Evolutionary conservation across 169 alveolate genomes (phyloP).

Genomic region (Plasmodium gaboni): DNA sequence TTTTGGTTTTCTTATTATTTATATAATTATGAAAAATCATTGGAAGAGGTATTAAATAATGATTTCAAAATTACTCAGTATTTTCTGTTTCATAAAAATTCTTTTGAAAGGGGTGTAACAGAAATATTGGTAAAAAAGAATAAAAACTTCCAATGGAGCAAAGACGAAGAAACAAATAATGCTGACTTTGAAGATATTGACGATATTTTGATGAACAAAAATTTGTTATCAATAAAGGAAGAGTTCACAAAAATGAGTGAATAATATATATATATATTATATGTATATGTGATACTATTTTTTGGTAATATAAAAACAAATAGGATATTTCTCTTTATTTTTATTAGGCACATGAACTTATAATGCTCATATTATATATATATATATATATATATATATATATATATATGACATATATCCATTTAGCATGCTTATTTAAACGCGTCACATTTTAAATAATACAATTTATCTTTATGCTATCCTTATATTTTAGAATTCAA

Average conservation of each 20-base stretch:
- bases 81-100: slow-evolving; percentile 40
- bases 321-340: no score
- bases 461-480: no score
- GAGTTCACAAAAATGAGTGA: slow-evolving; percentile 20
- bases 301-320: no score
- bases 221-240: slow-evolving; percentile 39
- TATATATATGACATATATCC: no score
- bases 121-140: slow-evolving; percentile 61
- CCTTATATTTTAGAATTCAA: no score
- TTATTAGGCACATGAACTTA: no score
- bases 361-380: no score
- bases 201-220: slow-evolving; percentile 32
- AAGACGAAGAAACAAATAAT: slow-evolving; percentile 3
- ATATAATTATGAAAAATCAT: slow-evolving; percentile 45
- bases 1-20: slow-evolving; percentile 58
- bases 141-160: slow-evolving; percentile 56
- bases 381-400: no score
- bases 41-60: slow-evolving; percentile 60
- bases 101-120: slow-evolving; percentile 72
- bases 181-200: slow-evolving; percentile 27
- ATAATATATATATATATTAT: no score
- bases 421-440: no score
- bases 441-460: no score
- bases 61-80: slow-evolving; percentile 60
- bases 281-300: no score